Conservation (phyloP, 2,329 filamentous ascomycete genomes). For the Ceratocystis diversiconidia region DNA sequence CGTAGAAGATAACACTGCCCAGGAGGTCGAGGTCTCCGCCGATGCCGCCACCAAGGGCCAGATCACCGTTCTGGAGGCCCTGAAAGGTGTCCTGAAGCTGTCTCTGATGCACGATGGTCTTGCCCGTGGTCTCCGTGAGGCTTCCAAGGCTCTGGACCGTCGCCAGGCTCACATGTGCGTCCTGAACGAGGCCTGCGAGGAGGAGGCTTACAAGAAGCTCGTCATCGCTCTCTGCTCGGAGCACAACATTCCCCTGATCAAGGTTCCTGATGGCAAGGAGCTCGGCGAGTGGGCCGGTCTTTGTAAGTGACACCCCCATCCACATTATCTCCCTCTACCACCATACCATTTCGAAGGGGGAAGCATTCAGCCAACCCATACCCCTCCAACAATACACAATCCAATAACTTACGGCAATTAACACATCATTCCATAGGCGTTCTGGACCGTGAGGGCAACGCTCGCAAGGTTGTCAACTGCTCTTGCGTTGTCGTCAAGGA, state of each 20-base stretch:
- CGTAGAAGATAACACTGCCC: constrained; percentile 97
- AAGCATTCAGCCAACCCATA: neutral
- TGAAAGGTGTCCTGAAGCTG: constrained; percentile 98
- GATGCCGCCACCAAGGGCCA: constrained; percentile 76
- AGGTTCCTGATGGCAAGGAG: constrained; percentile 99
- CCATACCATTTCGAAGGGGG: no score
- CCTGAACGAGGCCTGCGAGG: constrained; percentile 98
- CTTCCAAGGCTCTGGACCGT: constrained; percentile 95
- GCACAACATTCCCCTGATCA: constrained; percentile 99
- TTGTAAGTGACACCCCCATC: constrained; percentile 47
- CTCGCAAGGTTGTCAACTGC: constrained; percentile 99
- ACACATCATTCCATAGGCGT: constrained; percentile 49
- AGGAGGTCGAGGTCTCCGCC: constrained; percentile 92
- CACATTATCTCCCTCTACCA: no score
- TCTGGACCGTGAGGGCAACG: constrained; percentile 97
- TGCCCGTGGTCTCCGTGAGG: constrained; percentile 94
- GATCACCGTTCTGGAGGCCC: constrained; percentile 96
- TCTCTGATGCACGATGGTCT: constrained; percentile 99
- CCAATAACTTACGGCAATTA: constrained; percentile 21
- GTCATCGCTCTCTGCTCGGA: constrained; percentile 96
- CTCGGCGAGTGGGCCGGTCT: constrained; percentile 99
- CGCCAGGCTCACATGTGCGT: constrained; percentile 99
- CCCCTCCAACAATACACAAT: neutral
- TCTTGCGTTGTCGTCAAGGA: constrained; percentile 99
- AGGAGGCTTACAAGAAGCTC: constrained; percentile 99